A percentile compares a stretch with the other conserved stretches of the same genome.
phyloP scores from a whole-genome alignment of 2,329 filamentous ascomycete genomes.

The Mariannaea elegans region DNA sequence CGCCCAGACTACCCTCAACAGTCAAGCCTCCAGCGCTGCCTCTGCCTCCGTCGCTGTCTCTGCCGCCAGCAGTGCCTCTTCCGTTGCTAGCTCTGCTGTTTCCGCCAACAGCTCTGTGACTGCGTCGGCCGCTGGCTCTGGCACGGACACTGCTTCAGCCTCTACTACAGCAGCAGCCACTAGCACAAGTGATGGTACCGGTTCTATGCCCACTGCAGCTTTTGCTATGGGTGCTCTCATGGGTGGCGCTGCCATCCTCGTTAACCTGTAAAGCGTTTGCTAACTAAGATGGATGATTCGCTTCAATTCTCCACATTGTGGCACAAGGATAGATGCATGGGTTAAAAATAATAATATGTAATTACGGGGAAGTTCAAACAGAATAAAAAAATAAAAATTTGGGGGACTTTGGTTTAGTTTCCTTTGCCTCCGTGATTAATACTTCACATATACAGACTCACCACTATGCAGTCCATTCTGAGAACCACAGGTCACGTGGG shows the following conservation, averaged over 20 bases:
- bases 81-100: neutral
- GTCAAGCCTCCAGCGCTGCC: neutral
- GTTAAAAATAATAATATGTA: constrained; percentile 14
- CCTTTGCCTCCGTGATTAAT: too few relatives aligned
- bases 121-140: neutral
- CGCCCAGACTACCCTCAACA: neutral
- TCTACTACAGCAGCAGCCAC: constrained; percentile 5
- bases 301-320: neutral
- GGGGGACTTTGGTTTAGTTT: too few relatives aligned
- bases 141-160: neutral
- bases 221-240: constrained; percentile 18
- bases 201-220: constrained; percentile 16
- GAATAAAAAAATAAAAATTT: neutral
- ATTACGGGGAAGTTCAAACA: constrained; percentile 9
- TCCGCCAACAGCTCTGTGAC: neutral
- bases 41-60: neutral
- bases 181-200: constrained; percentile 9
- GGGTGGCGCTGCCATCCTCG: constrained; percentile 17
- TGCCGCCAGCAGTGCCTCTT: too few relatives aligned
- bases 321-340: too few relatives aligned
- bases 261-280: constrained; percentile 13
- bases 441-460: too few relatives aligned
- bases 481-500: too few relatives aligned
- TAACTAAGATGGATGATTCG: neutral
- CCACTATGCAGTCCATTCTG: too few relatives aligned